Percentiles rank a stretch among this genome's conserved stretches.
These are phyloP conservation scores for Rhizophlyctis rosea DNA, from an alignment of 192 early-diverging fungal genomes.

Conservation along the genomic window DNA sequence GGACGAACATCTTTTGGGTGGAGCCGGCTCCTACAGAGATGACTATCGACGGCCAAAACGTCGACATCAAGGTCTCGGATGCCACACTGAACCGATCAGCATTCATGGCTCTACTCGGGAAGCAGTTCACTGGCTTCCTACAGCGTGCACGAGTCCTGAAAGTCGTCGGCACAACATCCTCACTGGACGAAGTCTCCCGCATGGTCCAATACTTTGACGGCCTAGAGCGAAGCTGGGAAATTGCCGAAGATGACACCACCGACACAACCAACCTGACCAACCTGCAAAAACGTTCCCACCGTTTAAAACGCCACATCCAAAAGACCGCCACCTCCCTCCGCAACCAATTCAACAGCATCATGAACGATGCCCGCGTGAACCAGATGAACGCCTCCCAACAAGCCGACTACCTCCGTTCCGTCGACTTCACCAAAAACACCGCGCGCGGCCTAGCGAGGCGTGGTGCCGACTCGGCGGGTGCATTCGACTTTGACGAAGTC, in stretches of 20 bases:
- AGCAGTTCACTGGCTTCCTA: constrained; percentile 25
- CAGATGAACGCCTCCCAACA: constrained; percentile 29
- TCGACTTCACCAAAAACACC: constrained; percentile 22
- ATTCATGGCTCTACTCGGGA: constrained; percentile 14
- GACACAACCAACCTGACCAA: background rate
- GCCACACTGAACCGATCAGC: background rate
- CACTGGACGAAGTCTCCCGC: constrained; percentile 4
- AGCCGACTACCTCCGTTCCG: constrained; percentile 30
- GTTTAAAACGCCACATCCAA: background rate
- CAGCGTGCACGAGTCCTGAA: constrained; percentile 33
- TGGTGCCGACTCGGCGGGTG: constrained; percentile 8
- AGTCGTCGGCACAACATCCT: constrained; percentile 17
- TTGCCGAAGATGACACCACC: background rate
- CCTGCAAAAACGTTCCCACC: constrained; percentile 8
- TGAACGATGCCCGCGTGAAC: constrained; percentile 24
- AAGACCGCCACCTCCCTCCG: constrained; percentile 20
- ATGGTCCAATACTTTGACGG: constrained; percentile 30
- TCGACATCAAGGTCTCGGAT: background rate
- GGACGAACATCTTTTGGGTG: constrained; percentile 19
- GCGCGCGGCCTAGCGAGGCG: constrained; percentile 27
- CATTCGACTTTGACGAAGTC: constrained; percentile 26
- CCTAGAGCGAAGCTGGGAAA: constrained; percentile 15
- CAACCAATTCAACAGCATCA: constrained; percentile 13
- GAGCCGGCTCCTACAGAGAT: background rate
- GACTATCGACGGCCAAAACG: background rate